phyloP scores from a whole-genome alignment of 306 rosid species.

The Cicer arietinum region DNA sequence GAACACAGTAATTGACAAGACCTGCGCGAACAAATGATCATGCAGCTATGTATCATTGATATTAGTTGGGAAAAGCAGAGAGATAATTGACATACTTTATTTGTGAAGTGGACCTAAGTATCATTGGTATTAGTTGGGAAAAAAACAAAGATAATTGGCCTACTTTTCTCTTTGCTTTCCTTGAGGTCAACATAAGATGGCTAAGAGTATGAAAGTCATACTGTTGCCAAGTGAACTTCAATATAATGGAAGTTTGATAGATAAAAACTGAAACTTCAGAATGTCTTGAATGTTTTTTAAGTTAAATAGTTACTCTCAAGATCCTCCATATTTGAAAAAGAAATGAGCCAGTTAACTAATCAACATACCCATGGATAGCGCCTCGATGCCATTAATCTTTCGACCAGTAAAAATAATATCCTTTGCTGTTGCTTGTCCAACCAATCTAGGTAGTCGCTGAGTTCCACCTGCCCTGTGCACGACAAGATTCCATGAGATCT shows the following conservation, averaged over 20 bases:
- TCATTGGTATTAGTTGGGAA: neutral
- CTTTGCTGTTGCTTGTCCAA: constrained; percentile 82
- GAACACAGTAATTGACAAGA: constrained; percentile 84
- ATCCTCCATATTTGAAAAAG: constrained; percentile 21
- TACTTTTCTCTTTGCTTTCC: constrained; percentile 31
- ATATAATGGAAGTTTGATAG: constrained; percentile 7
- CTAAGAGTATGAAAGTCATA: constrained; percentile 7
- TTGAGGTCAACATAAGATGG: constrained; percentile 18
- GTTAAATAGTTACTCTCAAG: neutral
- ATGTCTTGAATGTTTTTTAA: constrained; percentile 19
- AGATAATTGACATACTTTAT: neutral
- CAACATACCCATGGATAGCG: constrained; percentile 75
- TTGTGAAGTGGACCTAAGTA: constrained; percentile 32
- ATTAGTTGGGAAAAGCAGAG: neutral
- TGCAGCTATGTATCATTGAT: constrained; percentile 30
- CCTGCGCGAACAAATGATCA: constrained; percentile 55
- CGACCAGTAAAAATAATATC: constrained; percentile 86
- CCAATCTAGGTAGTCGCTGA: constrained; percentile 84
- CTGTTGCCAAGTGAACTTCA: constrained; percentile 28
- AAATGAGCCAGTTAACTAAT: constrained; percentile 18
- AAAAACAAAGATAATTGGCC: neutral
- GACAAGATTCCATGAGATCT: constrained; percentile 41
- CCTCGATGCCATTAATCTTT: constrained; percentile 71
- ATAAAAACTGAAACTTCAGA: constrained; percentile 17
- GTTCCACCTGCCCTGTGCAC: constrained; percentile 94